Conservation (phyloP, 2,329 filamentous ascomycete species). For the Aspergillus tubingensis region DNA sequence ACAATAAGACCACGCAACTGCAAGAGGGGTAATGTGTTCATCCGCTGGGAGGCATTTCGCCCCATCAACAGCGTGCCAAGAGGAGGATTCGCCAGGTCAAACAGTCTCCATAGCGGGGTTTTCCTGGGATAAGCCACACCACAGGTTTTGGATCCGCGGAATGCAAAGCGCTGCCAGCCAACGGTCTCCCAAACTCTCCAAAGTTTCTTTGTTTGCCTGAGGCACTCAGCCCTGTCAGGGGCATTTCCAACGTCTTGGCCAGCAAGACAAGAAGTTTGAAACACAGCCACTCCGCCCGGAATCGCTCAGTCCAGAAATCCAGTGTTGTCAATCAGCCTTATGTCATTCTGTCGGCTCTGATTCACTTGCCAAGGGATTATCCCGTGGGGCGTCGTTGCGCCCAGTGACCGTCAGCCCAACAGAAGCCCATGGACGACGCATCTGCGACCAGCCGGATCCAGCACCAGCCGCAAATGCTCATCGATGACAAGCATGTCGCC, state of each 20-base stretch:
- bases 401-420: background rate
- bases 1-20: background rate
- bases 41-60: background rate
- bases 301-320: background rate
- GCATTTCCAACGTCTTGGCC: background rate
- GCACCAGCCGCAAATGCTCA: slow-evolving; percentile 2
- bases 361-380: background rate
- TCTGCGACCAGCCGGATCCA: slow-evolving; percentile 1
- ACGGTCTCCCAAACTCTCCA: background rate
- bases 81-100: background rate
- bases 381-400: background rate
- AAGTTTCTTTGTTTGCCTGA: background rate
- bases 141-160: too few species aligned
- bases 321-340: background rate
- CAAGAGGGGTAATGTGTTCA: background rate
- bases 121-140: background rate
- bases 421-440: background rate
- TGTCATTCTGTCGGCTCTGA: background rate
- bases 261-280: too few species aligned
- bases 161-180: background rate
- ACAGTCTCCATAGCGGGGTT: background rate
- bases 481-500: slow-evolving; percentile 1
- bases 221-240: slow-evolving; percentile 1
- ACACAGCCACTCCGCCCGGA: background rate
- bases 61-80: background rate